phyloP scores from a whole-genome alignment of 208 protist species.

The Acanthamoeba culbertsoni region DNA sequence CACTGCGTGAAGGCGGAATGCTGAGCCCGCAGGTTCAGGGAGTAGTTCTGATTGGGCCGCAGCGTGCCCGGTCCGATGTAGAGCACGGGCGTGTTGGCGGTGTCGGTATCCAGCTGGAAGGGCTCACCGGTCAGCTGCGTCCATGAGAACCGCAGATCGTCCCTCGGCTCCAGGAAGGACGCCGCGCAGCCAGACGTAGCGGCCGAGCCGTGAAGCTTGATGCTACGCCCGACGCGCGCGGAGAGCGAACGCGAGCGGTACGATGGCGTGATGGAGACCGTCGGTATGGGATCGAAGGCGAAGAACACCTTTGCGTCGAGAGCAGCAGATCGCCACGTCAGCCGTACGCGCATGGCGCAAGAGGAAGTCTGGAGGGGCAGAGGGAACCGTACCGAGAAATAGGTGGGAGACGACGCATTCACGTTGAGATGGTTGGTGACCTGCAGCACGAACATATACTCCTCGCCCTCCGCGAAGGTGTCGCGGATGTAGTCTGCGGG shows the following conservation, averaged over 20 bases:
- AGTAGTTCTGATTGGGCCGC: neutral
- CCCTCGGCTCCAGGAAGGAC: neutral
- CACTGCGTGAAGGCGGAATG: neutral
- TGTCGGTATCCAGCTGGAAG: neutral
- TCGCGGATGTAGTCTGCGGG: neutral
- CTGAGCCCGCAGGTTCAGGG: neutral
- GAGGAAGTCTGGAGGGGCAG: too few relatives aligned
- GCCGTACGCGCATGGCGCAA: too few relatives aligned
- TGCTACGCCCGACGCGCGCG: neutral
- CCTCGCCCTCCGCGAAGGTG: neutral
- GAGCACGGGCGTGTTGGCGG: neutral
- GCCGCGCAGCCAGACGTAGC: neutral
- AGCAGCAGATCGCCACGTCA: too few relatives aligned
- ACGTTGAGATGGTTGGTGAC: neutral
- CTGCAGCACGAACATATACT: neutral
- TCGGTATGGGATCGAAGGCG: conserved; percentile 17
- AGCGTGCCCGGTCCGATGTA: neutral
- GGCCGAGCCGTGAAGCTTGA: neutral
- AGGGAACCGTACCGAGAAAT: neutral
- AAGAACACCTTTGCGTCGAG: neutral
- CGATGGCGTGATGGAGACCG: neutral
- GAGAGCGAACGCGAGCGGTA: neutral
- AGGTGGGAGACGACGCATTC: neutral
- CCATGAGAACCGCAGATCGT: neutral
- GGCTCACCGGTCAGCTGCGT: neutral